Evolutionary conservation across 441 rosid genomes (phyloP).

Genomic region (Adansonia rubrostipa): DNA sequence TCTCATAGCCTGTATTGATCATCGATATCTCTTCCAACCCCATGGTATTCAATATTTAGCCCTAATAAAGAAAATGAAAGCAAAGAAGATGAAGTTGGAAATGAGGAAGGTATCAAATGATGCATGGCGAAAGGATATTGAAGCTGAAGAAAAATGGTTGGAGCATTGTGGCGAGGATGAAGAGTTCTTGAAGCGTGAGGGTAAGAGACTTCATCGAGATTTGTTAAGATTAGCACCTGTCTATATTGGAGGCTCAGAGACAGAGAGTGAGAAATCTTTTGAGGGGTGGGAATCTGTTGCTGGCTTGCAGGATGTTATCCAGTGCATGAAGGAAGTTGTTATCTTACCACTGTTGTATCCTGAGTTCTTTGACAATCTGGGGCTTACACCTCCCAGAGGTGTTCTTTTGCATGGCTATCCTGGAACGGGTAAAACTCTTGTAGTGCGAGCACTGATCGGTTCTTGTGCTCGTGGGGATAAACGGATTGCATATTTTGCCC

Average conservation of each 20-base stretch:
- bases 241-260: constrained; percentile 82
- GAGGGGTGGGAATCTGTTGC: constrained; percentile 99
- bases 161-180: constrained; percentile 99
- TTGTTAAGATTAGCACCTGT: constrained; percentile 92
- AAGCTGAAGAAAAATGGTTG: constrained; percentile 97
- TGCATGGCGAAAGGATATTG: constrained; percentile 89
- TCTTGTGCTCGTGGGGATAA: constrained; percentile 92
- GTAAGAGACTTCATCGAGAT: constrained; percentile 94
- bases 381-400: constrained; percentile 96
- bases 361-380: constrained; percentile 85
- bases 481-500: constrained; percentile 95
- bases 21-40: constrained; percentile 85
- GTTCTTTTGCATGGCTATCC: constrained; percentile 98
- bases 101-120: constrained; percentile 80
- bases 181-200: constrained; percentile 95
- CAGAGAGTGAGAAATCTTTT: constrained; percentile 60
- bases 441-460: constrained; percentile 94
- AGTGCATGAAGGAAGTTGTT: constrained; percentile 96
- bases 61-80: constrained; percentile 77
- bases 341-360: constrained; percentile 93
- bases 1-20: constrained; percentile 98
- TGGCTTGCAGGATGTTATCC: constrained; percentile 91
- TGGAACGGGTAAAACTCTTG: constrained; percentile 98
- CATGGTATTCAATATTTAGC: constrained; percentile 59
- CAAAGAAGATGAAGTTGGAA: constrained; percentile 82